Percentiles rank a stretch among this genome's conserved stretches.
These are phyloP conservation scores for Psilocybe sp. DNA, from an alignment of 768 basidiomycete species.

Conservation along the genomic window DNA sequence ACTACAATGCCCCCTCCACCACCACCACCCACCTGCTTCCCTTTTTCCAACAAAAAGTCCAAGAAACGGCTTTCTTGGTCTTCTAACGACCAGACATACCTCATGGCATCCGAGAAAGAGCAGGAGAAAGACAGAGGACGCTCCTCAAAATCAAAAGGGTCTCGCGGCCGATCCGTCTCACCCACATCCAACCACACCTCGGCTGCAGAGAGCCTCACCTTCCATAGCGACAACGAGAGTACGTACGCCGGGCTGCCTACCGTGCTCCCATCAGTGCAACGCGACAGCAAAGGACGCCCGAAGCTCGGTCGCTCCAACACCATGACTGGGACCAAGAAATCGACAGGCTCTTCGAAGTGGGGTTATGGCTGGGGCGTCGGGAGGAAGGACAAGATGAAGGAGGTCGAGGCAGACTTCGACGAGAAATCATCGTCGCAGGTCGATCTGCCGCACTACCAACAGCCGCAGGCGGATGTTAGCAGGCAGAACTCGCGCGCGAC, in stretches of 20 bases:
- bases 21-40: conserved; percentile 60
- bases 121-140: not conserved
- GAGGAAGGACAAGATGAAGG: conserved; percentile 44
- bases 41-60: conserved; percentile 50
- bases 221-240: conserved; percentile 58
- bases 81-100: conserved; percentile 26
- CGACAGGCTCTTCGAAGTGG: conserved; percentile 44
- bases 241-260: conserved; percentile 47
- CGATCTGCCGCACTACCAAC: conserved; percentile 23
- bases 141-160: conserved; percentile 22
- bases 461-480: conserved; percentile 36
- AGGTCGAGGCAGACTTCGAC: conserved; percentile 25
- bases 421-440: conserved; percentile 27
- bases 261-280: conserved; percentile 27
- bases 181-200: conserved; percentile 41
- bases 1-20: conserved; percentile 53
- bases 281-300: conserved; percentile 35
- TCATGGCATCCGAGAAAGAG: conserved; percentile 8
- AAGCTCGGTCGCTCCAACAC: conserved; percentile 50
- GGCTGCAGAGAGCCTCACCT: conserved; percentile 47
- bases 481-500: conserved; percentile 26
- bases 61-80: conserved; percentile 48
- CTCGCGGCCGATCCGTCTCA: conserved; percentile 34
- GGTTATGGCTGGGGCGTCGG: conserved; percentile 75
- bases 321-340: conserved; percentile 58